These are phyloP conservation scores for Buddleja alternifolia DNA, from an alignment of 257 asterid genomes.

Conservation along the genomic window DNA sequence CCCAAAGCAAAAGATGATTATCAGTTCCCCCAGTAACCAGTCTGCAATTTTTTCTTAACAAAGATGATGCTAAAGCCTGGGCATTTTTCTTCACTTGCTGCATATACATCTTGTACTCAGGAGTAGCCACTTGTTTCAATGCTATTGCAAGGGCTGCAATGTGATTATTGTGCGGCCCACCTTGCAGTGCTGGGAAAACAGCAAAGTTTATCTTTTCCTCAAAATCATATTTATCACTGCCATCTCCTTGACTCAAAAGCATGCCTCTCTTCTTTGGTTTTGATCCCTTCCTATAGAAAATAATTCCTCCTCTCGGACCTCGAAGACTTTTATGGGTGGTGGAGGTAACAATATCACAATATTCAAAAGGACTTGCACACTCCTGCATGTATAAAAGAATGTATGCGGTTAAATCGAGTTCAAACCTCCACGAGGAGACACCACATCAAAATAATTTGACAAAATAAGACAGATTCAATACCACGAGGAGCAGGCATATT, in stretches of 20 bases:
- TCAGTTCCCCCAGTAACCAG: constrained; percentile 90
- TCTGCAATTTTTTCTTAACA: constrained; percentile 65
- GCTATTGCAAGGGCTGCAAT: constrained; percentile 92
- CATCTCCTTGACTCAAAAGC: constrained; percentile 77
- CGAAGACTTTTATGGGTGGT: constrained; percentile 95
- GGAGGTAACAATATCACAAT: constrained; percentile 82
- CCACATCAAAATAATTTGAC: not conserved
- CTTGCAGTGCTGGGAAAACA: constrained; percentile 87
- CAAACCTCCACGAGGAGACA: constrained; percentile 1
- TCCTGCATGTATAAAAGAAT: constrained; percentile 48
- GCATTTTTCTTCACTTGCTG: constrained; percentile 88
- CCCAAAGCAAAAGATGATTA: constrained; percentile 87
- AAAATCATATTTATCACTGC: constrained; percentile 72
- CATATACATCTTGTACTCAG: constrained; percentile 75
- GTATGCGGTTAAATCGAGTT: constrained; percentile 7
- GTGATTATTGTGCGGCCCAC: constrained; percentile 93
- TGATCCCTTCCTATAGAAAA: constrained; percentile 80
- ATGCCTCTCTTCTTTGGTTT: constrained; percentile 76
- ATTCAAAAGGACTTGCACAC: constrained; percentile 75
- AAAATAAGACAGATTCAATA: not conserved
- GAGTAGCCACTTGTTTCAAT: constrained; percentile 82
- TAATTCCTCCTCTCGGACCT: constrained; percentile 93
- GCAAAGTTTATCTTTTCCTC: constrained; percentile 91
- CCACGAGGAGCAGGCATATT: constrained; percentile 16
- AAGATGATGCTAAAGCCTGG: constrained; percentile 71